Conservation (phyloP, 306 rosid species). For the Lathyrus aphaca region DNA sequence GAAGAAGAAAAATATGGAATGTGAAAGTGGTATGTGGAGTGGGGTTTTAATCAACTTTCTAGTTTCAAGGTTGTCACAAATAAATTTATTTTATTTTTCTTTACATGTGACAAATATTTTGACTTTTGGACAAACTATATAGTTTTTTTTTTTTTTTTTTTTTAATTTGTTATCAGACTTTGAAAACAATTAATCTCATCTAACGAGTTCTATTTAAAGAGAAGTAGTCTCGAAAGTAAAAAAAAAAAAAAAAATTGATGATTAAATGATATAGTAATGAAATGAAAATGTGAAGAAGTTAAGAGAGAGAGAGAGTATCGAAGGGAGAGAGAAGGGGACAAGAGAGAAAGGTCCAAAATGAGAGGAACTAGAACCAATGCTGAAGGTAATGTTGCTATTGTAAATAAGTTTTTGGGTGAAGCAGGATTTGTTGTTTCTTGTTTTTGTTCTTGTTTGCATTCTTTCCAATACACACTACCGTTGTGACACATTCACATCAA, state of each 20-base stretch:
- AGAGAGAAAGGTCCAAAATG: constrained; percentile 75
- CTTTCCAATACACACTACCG: constrained; percentile 45
- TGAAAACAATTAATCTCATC: no score
- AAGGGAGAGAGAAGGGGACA: constrained; percentile 63
- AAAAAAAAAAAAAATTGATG: no score
- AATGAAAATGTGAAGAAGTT: background rate
- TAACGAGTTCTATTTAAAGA: no score
- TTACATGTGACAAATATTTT: constrained; percentile 9
- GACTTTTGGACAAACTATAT: constrained; percentile 32
- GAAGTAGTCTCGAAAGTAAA: no score
- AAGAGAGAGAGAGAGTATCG: constrained; percentile 52
- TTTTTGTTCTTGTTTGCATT: constrained; percentile 61
- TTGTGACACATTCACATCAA: constrained; percentile 41
- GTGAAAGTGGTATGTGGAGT: constrained; percentile 11
- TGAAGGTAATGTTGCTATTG: constrained; percentile 47
- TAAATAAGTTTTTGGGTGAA: constrained; percentile 52
- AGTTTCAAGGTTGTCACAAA: background rate
- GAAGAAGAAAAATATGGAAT: constrained; percentile 21
- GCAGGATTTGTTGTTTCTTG: constrained; percentile 65
- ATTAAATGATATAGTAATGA: no score
- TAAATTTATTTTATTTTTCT: background rate
- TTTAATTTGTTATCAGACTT: no score
- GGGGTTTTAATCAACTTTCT: constrained; percentile 28
- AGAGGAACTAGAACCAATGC: constrained; percentile 77
- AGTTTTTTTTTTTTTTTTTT: no score